phyloP scores from a whole-genome alignment of 2,329 filamentous ascomycete species.

The Claviceps humidiphila region DNA sequence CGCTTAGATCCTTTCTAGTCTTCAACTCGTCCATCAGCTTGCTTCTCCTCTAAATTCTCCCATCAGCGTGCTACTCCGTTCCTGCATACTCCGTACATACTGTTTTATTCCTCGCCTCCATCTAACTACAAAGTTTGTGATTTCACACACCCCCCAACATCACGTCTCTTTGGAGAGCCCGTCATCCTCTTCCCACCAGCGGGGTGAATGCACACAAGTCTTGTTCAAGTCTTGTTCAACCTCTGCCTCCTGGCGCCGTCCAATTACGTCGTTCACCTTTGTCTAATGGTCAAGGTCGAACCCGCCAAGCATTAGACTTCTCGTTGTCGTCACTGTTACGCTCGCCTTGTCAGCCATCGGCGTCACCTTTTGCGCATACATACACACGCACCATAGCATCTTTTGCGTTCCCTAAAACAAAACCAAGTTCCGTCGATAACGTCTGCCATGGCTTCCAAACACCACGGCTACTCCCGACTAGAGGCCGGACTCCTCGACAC shows the following conservation, averaged over 20 bases:
- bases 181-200: background rate
- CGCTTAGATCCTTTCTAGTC: no score
- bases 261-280: background rate
- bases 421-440: slow-evolving; percentile 3
- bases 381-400: background rate
- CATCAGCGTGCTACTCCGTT: no score
- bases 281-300: background rate
- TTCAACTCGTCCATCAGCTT: no score
- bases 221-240: background rate
- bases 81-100: no score
- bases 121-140: background rate
- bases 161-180: background rate
- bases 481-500: slow-evolving; percentile 14
- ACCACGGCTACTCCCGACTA: slow-evolving; percentile 6
- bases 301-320: background rate
- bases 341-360: background rate
- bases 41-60: no score
- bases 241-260: background rate
- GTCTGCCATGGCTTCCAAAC: slow-evolving; percentile 6
- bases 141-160: background rate
- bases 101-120: background rate
- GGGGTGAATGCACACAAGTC: no score
- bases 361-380: background rate
- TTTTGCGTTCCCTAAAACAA: background rate
- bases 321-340: background rate